A percentile compares a stretch with the other conserved stretches of the same genome.
phyloP scores from a whole-genome alignment of 176 grass and related monocot species.

The Zoysia pacifica region DNA sequence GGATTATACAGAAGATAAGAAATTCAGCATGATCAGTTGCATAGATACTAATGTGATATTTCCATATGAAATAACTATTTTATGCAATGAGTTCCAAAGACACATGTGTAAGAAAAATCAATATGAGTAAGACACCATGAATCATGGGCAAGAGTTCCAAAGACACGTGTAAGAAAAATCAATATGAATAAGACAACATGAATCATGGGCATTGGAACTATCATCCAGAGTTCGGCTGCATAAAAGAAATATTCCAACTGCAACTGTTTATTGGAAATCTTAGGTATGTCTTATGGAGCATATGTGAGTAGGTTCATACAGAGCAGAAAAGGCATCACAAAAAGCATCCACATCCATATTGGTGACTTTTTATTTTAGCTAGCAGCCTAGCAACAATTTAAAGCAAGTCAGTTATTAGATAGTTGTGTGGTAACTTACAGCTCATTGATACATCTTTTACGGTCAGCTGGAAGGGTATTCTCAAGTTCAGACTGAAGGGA shows the following conservation, averaged over 20 bases:
- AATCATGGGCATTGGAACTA: neutral
- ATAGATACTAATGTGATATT: neutral
- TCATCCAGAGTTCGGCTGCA: neutral
- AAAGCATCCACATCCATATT: neutral
- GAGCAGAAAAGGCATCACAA: constrained; percentile 11
- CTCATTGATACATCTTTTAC: constrained; percentile 95
- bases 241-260: constrained; percentile 3
- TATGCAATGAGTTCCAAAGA: neutral
- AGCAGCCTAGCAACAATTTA: constrained; percentile 21
- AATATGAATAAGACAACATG: neutral
- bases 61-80: neutral
- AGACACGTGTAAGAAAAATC: neutral
- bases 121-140: neutral
- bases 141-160: neutral
- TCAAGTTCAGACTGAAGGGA: constrained; percentile 95
- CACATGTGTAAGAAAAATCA: neutral
- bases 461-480: constrained; percentile 79
- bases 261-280: neutral
- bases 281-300: constrained; percentile 9
- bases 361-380: neutral
- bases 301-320: constrained; percentile 22
- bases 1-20: neutral
- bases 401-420: constrained; percentile 12
- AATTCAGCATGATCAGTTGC: constrained; percentile 19
- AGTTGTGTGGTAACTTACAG: constrained; percentile 58